Conservation (phyloP, 2,329 filamentous ascomycete species). For the Ophiocordyceps camponoti-floridani region DNA sequence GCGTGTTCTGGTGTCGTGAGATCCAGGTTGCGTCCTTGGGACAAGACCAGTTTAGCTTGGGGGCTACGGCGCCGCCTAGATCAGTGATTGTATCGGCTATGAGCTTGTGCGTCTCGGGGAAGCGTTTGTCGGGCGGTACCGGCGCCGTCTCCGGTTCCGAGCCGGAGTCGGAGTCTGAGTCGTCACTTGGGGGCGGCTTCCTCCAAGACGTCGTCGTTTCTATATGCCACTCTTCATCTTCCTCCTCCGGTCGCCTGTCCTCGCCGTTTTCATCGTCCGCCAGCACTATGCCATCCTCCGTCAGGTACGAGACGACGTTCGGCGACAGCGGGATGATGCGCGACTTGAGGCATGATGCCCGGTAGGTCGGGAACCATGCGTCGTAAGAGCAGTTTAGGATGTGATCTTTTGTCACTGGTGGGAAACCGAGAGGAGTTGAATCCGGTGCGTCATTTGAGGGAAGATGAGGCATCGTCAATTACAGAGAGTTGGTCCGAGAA, state of each 20-base stretch:
- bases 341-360: conserved; percentile 66
- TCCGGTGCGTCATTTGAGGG: conserved; percentile 5
- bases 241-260: conserved; percentile 23
- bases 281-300: conserved; percentile 81
- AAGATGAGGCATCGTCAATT: conserved; percentile 17
- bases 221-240: conserved; percentile 24
- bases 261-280: conserved; percentile 43
- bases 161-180: conserved; percentile 12
- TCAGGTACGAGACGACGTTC: conserved; percentile 70
- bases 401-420: conserved; percentile 67
- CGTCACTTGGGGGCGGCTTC: neutral
- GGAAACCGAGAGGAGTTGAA: conserved; percentile 41
- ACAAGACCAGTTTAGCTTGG: conserved; percentile 94
- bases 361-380: conserved; percentile 76
- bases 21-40: conserved; percentile 96
- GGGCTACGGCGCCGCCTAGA: conserved; percentile 70
- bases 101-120: conserved; percentile 55
- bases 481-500: neutral
- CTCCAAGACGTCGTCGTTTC: neutral
- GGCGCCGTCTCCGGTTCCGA: conserved; percentile 34
- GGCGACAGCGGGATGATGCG: conserved; percentile 61
- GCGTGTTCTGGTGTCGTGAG: conserved; percentile 62
- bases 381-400: conserved; percentile 93
- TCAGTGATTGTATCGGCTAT: conserved; percentile 65
- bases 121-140: conserved; percentile 34